phyloP scores from a whole-genome alignment of 2,329 filamentous ascomycete genomes.

The Emmonsia crescens region DNA sequence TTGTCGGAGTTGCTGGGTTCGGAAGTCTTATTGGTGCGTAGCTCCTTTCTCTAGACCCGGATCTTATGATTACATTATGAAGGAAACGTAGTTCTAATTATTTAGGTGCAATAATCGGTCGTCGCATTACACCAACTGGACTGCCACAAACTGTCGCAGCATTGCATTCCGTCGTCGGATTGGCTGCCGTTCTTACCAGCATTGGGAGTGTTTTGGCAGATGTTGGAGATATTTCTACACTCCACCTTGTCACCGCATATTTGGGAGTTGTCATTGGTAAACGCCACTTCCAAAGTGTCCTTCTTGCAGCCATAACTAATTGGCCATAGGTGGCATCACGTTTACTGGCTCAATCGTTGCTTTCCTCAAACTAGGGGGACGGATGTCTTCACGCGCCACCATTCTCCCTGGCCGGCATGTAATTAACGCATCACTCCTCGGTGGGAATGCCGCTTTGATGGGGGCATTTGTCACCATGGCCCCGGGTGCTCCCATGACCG shows the following conservation, averaged over 20 bases:
- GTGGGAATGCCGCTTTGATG: constrained; percentile 71
- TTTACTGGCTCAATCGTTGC: constrained; percentile 87
- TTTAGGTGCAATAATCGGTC: constrained; percentile 61
- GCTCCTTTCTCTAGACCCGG: not conserved
- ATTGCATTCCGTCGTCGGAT: constrained; percentile 78
- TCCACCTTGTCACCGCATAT: constrained; percentile 79
- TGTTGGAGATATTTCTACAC: constrained; percentile 57
- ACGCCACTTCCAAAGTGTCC: not conserved
- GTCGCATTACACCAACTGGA: constrained; percentile 77
- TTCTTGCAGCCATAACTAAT: not conserved
- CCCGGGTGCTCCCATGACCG: constrained; percentile 66
- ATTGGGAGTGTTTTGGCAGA: constrained; percentile 75
- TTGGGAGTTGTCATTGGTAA: constrained; percentile 70
- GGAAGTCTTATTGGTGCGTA: constrained; percentile 52
- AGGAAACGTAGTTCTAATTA: constrained; percentile 7
- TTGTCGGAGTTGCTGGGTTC: constrained; percentile 61
- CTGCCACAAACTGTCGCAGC: constrained; percentile 84
- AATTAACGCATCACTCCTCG: constrained; percentile 63
- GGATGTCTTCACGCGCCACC: constrained; percentile 67
- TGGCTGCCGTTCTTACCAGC: constrained; percentile 79
- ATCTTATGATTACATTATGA: constrained; percentile 7
- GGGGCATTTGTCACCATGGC: constrained; percentile 73
- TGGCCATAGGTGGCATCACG: constrained; percentile 55
- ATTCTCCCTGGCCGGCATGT: constrained; percentile 63
- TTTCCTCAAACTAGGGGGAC: constrained; percentile 74